phyloP scores from a whole-genome alignment of 2,329 filamentous ascomycete species.

The Xylariaceae sp. region DNA sequence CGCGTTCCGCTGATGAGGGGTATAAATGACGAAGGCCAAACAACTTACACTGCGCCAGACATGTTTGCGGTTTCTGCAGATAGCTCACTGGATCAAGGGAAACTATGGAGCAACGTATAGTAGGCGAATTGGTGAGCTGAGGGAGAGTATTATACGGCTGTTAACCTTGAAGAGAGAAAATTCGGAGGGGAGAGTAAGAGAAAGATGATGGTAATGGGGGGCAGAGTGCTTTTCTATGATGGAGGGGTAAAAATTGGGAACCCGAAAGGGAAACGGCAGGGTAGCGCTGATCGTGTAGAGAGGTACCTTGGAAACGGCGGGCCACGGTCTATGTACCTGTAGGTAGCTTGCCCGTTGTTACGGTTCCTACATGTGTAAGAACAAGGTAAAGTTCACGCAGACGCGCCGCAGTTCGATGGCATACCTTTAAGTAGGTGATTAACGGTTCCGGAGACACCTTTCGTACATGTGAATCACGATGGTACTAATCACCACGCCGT shows the following conservation, averaged over 20 bases:
- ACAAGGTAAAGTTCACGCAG: no score
- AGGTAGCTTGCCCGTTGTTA: no score
- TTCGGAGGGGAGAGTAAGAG: slow-evolving; percentile 17
- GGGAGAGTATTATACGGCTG: slow-evolving; percentile 1
- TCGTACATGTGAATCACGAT: no score
- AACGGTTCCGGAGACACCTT: no score
- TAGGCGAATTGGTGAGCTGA: slow-evolving; percentile 2
- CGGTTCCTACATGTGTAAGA: no score
- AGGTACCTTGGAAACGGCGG: no score
- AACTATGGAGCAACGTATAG: slow-evolving; percentile 3
- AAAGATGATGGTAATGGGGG: slow-evolving; percentile 17
- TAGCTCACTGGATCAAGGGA: slow-evolving; percentile 11
- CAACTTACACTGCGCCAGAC: slow-evolving; percentile 66
- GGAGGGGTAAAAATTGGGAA: slow-evolving; percentile 26
- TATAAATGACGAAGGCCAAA: slow-evolving; percentile 24
- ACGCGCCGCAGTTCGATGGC: no score
- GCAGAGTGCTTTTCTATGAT: slow-evolving; percentile 30
- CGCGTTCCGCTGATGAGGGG: slow-evolving; percentile 12
- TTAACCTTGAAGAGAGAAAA: slow-evolving; percentile 6
- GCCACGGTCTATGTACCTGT: no score
- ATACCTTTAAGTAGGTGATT: no score
- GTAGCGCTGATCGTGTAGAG: slow-evolving; percentile 13
- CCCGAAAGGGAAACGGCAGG: not conserved
- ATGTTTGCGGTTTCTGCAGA: slow-evolving; percentile 41
- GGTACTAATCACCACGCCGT: no score